These are phyloP conservation scores for Tylopilus microsporus DNA, from an alignment of 1,284 basidiomycete genomes.

Conservation along the genomic window DNA sequence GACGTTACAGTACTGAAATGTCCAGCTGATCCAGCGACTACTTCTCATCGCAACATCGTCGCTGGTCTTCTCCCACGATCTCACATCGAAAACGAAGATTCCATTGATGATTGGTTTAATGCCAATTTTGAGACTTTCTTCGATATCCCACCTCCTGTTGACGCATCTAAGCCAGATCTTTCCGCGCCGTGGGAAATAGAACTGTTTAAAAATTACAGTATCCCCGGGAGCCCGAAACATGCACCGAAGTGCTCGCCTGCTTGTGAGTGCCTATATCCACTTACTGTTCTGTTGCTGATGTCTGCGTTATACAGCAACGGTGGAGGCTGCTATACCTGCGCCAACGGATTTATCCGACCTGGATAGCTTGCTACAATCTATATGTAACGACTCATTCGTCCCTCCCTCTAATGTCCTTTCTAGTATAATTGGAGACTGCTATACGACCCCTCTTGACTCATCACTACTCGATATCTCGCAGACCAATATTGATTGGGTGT, in stretches of 20 bases:
- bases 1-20: conserved; percentile 22
- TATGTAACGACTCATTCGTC: background rate
- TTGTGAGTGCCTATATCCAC: conserved; percentile 13
- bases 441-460: background rate
- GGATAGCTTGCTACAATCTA: conserved; percentile 17
- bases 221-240: conserved; percentile 6
- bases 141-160: conserved; percentile 23
- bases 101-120: conserved; percentile 30
- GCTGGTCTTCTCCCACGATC: conserved; percentile 23
- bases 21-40: conserved; percentile 17
- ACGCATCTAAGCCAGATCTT: conserved; percentile 18
- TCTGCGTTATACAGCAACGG: background rate
- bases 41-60: no score
- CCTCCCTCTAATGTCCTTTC: background rate
- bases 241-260: background rate
- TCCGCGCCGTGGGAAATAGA: conserved; percentile 24
- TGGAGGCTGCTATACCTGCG: background rate
- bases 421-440: background rate
- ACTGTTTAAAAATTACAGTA: conserved; percentile 26
- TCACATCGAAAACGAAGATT: conserved; percentile 11
- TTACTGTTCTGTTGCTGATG: background rate
- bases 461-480: conserved; percentile 1
- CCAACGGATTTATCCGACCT: conserved; percentile 8
- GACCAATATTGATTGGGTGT: conserved; percentile 16
- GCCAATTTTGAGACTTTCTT: conserved; percentile 25